Base-by-base conservation (phyloP, 2,329 filamentous ascomycete genomes). In the Knoxdaviesia proteae region DNA sequence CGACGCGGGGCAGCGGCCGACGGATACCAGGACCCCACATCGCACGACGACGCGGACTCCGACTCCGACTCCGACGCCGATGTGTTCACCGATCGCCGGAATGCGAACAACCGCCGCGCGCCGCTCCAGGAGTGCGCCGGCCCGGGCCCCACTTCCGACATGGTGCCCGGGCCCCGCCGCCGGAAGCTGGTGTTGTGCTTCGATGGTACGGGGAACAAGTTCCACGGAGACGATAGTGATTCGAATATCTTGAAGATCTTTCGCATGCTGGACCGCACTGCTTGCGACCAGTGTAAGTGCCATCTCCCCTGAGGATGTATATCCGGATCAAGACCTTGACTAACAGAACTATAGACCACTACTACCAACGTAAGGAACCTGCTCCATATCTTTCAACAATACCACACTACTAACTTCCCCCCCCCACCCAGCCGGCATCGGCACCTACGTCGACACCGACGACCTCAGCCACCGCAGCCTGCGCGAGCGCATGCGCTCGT, bases 211-310 rank as follows among this genome's bases (percentile, higher is more conserved):
- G 73, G 72, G 0, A 77, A 77, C 50, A 75, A 74, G 47, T 77
- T 77, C 46, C 65, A 69, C 38, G 72, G 73, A 7, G 69, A 76
- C 42, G 71, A 74, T 8, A 73, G 67, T 37, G 72, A 77, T 49
- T 74, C 69, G 53, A 76, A 76, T 43, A 75, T 82, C 49, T 58
- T 82, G 46, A 81, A 81, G 52, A 78, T 82, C 7, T 81, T 77
- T 49, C 67, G 75, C 35, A 79, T 80, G 66, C 59, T 82, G 1
- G 76, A 82, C 49, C 67, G 77, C 5, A 70, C 69, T 6, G 69
- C 72, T 0, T 61, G 63, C 29, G 67, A 74, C 44, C 76, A 82
- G 47, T 75, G 63, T 66, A 53, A 46, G 61, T 54, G n/a, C 7
- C 6, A 31, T 10, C 7, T 11, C 6, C 2, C 10, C 20, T 5